These are phyloP conservation scores for Actinomucor elegans DNA, from an alignment of 371 early-diverging fungal genomes.

Conservation along the genomic window DNA sequence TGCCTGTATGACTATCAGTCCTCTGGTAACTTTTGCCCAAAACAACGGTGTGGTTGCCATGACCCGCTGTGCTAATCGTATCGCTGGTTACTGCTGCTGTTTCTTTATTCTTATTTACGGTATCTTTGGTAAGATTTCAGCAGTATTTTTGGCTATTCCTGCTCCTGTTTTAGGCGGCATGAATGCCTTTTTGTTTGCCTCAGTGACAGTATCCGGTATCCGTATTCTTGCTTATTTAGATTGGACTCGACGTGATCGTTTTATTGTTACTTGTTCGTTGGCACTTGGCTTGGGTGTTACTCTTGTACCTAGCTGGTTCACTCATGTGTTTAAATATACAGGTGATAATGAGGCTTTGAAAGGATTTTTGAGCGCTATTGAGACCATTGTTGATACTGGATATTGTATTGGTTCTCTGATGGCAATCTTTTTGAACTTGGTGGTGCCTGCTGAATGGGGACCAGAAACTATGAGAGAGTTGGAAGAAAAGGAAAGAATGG, in stretches of 20 bases:
- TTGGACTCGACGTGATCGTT: conserved; percentile 68
- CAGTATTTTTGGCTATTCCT: conserved; percentile 58
- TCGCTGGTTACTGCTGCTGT: conserved; percentile 64
- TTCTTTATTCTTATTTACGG: conserved; percentile 59
- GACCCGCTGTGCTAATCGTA: conserved; percentile 62
- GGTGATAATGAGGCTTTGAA: conserved; percentile 48
- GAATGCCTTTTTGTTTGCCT: conserved; percentile 64
- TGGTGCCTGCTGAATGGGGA: conserved; percentile 48
- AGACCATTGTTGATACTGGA: conserved; percentile 57
- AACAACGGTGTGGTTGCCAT: conserved; percentile 66
- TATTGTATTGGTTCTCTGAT: conserved; percentile 56
- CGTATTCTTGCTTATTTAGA: conserved; percentile 60
- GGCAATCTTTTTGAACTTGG: conserved; percentile 53
- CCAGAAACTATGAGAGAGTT: conserved; percentile 34
- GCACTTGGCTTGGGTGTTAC: conserved; percentile 59
- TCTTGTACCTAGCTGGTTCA: conserved; percentile 56
- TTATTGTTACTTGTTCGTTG: conserved; percentile 53
- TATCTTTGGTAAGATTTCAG: conserved; percentile 63
- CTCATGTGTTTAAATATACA: conserved; percentile 53
- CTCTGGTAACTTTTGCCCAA: conserved; percentile 64
- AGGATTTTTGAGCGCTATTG: conserved; percentile 56
- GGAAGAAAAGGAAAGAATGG: conserved; percentile 26
- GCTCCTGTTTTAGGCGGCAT: conserved; percentile 59
- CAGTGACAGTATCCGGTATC: conserved; percentile 63
- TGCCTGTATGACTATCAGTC: conserved; percentile 58